Evolutionary conservation across 495 filamentous ascomycete genomes (phyloP).

Genomic region (Neurospora pannonica): DNA sequence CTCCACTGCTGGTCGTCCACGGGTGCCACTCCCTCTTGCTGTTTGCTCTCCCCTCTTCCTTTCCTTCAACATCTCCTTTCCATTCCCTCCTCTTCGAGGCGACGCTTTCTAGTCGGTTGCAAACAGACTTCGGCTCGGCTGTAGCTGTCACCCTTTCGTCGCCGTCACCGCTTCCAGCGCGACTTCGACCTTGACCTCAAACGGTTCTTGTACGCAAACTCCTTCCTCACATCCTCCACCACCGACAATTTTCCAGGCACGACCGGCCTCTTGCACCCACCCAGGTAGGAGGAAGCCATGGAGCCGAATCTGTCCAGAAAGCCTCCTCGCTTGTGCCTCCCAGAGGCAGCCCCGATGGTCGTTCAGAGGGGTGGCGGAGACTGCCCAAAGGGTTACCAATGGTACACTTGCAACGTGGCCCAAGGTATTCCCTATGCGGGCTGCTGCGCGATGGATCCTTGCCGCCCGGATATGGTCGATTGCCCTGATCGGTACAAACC

Average conservation of each 20-base stretch:
- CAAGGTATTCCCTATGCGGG: conserved; percentile 3
- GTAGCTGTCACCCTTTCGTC: not conserved
- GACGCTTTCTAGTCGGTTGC: not conserved
- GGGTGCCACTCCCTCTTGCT: not conserved
- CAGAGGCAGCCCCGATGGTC: not conserved
- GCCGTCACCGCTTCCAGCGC: not conserved
- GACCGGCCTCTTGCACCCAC: not conserved
- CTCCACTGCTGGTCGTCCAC: not conserved
- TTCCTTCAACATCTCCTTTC: not conserved
- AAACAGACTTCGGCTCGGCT: not conserved
- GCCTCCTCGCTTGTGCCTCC: not conserved
- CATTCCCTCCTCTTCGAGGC: not conserved
- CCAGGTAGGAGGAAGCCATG: not conserved
- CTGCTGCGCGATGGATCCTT: conserved; percentile 18
- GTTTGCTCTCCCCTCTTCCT: not conserved
- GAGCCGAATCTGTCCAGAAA: not conserved
- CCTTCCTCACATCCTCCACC: not conserved
- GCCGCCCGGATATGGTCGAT: conserved; percentile 5
- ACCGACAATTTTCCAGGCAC: not conserved
- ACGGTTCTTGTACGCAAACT: not conserved
- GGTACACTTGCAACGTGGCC: conserved; percentile 8
- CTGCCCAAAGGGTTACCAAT: conserved; percentile 7
- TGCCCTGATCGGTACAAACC: conserved; percentile 7
- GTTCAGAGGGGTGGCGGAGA: not conserved
- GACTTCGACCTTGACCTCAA: not conserved